phyloP scores from a whole-genome alignment of 2,329 filamentous ascomycete genomes.

The Zymoseptoria crescenta region DNA sequence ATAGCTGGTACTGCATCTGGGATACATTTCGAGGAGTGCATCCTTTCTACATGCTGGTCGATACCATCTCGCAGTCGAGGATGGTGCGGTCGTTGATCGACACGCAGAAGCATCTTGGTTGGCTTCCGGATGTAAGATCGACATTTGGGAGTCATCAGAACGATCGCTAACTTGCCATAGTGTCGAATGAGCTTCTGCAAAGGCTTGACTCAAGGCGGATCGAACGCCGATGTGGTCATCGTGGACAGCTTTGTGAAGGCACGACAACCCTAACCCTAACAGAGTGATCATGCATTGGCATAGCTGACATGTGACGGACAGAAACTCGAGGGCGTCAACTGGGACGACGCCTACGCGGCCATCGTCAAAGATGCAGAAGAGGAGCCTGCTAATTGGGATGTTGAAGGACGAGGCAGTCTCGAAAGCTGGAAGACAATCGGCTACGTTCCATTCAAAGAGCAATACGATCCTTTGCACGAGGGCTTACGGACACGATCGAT shows the following conservation, averaged over 20 bases:
- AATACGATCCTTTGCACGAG: slow-evolving; percentile 42
- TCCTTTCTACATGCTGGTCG: slow-evolving; percentile 61
- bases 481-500: slow-evolving; percentile 48
- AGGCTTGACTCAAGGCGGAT: slow-evolving; percentile 66
- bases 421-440: slow-evolving; percentile 35
- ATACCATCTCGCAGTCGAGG: slow-evolving; percentile 53
- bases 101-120: slow-evolving; percentile 61
- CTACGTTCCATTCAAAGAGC: slow-evolving; percentile 29
- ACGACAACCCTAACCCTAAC: neutral
- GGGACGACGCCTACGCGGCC: slow-evolving; percentile 25
- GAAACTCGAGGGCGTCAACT: slow-evolving; percentile 42
- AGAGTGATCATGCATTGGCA: neutral
- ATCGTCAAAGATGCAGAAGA: slow-evolving; percentile 27
- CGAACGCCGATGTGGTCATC: slow-evolving; percentile 63
- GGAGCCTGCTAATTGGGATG: slow-evolving; percentile 22
- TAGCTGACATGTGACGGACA: neutral
- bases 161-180: neutral
- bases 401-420: slow-evolving; percentile 35
- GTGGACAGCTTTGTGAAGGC: slow-evolving; percentile 60
- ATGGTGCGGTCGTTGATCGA: slow-evolving; percentile 65
- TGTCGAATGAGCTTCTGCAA: slow-evolving; percentile 67
- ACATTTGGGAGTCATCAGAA: neutral
- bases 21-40: slow-evolving; percentile 44
- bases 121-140: slow-evolving; percentile 53
- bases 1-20: slow-evolving; percentile 51